Percentiles rank a stretch among this genome's conserved stretches.
phyloP scores from a whole-genome alignment of 371 early-diverging fungal species.

The Blyttiomyces sp. region DNA sequence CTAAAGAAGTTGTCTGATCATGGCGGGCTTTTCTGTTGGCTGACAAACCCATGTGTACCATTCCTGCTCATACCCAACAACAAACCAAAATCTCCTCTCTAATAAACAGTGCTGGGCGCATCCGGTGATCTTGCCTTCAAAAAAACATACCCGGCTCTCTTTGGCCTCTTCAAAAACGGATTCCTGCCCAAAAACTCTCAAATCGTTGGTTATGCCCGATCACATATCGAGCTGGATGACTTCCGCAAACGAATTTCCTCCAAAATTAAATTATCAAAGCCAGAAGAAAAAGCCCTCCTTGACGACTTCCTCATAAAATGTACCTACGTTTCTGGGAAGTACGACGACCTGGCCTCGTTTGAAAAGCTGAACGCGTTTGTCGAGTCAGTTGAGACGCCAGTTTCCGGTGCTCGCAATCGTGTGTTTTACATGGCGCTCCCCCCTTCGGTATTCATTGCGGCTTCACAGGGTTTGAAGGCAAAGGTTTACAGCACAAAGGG shows the following conservation, averaged over 20 bases:
- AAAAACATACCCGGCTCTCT: conserved; percentile 98
- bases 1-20: no score
- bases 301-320: conserved; percentile 71
- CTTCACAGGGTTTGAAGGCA: conserved; percentile 70
- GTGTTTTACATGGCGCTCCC: conserved; percentile 98
- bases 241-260: conserved; percentile 74
- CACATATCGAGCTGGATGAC: conserved; percentile 67
- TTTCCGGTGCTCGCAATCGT: conserved; percentile 40
- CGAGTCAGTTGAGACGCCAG: conserved; percentile 32
- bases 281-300: conserved; percentile 53
- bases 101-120: no score
- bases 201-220: conserved; percentile 96
- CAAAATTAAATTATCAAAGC: conserved; percentile 57
- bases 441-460: conserved; percentile 88
- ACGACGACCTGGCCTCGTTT: conserved; percentile 79
- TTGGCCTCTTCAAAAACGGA: conserved; percentile 70
- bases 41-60: no score
- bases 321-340: conserved; percentile 85
- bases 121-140: conserved; percentile 95
- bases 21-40: no score
- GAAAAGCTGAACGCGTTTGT: conserved; percentile 59
- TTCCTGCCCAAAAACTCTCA: conserved; percentile 71
- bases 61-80: no score
- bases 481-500: conserved; percentile 56
- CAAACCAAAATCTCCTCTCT: no score